These are phyloP conservation scores for Solanum megistacrolobum DNA, from an alignment of 257 asterid species.

Conservation along the genomic window DNA sequence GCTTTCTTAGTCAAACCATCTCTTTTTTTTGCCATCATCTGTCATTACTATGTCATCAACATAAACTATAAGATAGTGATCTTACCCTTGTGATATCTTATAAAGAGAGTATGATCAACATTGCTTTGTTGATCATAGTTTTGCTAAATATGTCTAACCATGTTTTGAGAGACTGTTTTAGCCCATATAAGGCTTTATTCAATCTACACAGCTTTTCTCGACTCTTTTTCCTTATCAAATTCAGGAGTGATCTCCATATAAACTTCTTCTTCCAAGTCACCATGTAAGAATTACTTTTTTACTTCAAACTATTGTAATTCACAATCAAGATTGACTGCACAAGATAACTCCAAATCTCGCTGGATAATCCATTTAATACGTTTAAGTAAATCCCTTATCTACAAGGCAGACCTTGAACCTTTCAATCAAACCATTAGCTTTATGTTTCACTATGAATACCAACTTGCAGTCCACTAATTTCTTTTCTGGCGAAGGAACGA, in stretches of 20 bases:
- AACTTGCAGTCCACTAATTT: neutral
- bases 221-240: neutral
- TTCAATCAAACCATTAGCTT: neutral
- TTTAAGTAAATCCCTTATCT: neutral
- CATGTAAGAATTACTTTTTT: neutral
- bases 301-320: neutral
- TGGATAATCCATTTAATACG: neutral
- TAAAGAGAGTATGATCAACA: neutral
- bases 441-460: neutral
- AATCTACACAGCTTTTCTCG: neutral
- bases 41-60: neutral
- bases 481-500: neutral
- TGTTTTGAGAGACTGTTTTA: neutral
- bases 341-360: neutral
- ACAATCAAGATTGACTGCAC: neutral
- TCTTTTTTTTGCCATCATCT: neutral
- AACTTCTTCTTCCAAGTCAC: neutral
- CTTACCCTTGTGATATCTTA: neutral
- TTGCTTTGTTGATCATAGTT: neutral
- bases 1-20: neutral
- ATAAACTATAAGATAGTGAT: neutral
- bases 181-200: neutral
- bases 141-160: neutral
- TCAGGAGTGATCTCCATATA: neutral
- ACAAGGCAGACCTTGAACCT: neutral